These are phyloP conservation scores for Schwanniomyces etchellsii DNA, from an alignment of 1,139 yeast genomes.

Conservation along the genomic window DNA sequence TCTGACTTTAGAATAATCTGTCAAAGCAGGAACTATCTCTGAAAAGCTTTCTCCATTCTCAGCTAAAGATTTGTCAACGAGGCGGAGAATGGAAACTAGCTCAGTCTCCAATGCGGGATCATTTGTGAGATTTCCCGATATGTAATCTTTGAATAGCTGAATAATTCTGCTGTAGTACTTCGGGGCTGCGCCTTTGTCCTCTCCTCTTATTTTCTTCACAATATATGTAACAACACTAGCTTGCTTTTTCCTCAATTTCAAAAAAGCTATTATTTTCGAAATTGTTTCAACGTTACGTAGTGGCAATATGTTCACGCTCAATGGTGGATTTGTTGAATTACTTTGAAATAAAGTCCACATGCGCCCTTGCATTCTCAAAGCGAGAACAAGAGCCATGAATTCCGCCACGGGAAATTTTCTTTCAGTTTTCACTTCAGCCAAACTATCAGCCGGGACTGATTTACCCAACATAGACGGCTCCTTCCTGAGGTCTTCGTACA, in stretches of 20 bases:
- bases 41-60: conserved; percentile 4
- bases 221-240: conserved; percentile 13
- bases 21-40: conserved; percentile 14
- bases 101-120: conserved; percentile 32
- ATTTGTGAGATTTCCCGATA: conserved; percentile 42
- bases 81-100: conserved; percentile 30
- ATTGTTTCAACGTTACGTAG: conserved; percentile 24
- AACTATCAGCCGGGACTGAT: conserved; percentile 6
- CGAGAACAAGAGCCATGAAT: conserved; percentile 40
- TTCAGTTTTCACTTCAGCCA: conserved; percentile 6
- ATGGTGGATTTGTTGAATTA: conserved; percentile 31
- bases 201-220: conserved; percentile 11
- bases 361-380: conserved; percentile 43
- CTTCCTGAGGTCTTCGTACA: background rate
- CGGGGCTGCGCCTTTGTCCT: conserved; percentile 12
- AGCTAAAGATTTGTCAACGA: conserved; percentile 22
- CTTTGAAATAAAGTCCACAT: conserved; percentile 35
- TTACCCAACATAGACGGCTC: conserved; percentile 9
- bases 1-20: conserved; percentile 41
- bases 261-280: conserved; percentile 20
- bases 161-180: conserved; percentile 28
- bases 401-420: conserved; percentile 17
- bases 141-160: conserved; percentile 42
- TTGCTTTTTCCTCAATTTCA: conserved; percentile 23
- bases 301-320: conserved; percentile 46